Evolutionary conservation across 768 basidiomycete species (phyloP), one percentile per base, ranked within the genome.

Genomic region (Macrocybe gigantea): DNA sequence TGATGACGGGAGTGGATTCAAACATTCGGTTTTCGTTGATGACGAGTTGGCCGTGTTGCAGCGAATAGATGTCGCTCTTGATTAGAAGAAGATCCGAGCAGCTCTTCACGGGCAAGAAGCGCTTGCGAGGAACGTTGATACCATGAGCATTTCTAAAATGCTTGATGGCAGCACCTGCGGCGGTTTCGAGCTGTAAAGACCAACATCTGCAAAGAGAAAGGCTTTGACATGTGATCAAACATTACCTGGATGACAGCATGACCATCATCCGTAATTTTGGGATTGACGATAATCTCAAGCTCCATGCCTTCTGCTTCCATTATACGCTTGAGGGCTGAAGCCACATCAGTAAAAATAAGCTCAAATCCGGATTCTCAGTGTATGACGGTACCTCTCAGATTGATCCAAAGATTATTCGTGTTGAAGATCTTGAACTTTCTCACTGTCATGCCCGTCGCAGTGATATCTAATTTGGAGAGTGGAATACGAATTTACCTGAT

Each of bases 361-460:
- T 14, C 22, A 42, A 7, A 32, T 30, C 15, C 3, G n/a, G 36
- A 3, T 32, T 31, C 6, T n/a, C 34, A 12, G n/a, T 48, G 31
- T 64, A 61, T 50, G 22, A 22, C 22, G 22, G 22, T 61, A 81
- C 85, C 82, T 68, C 80, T 83, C 50, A 89, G 70, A 64, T 88
- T 82, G 66, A 88, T 78, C 85, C 84, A 88, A 58, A 87, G 59
- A 61, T 86, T 88, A 71, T 89, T 89, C 35, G 87, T 86, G 75
- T 89, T 88, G 75, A 93, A 88, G 64, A 90, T 91, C 75, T 92
- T 90, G 82, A 96, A 94, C 67, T 93, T 93, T 53, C 87, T 79
- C 43, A 86, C 82, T 79, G 60, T 38, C 22, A 22, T 22, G 22
- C 22, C 22, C 4, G 22, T 22, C 4, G 5, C 13, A 50, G 44